Conservation (phyloP, 139 green algal species). For the Ettlia oleoabundans region DNA sequence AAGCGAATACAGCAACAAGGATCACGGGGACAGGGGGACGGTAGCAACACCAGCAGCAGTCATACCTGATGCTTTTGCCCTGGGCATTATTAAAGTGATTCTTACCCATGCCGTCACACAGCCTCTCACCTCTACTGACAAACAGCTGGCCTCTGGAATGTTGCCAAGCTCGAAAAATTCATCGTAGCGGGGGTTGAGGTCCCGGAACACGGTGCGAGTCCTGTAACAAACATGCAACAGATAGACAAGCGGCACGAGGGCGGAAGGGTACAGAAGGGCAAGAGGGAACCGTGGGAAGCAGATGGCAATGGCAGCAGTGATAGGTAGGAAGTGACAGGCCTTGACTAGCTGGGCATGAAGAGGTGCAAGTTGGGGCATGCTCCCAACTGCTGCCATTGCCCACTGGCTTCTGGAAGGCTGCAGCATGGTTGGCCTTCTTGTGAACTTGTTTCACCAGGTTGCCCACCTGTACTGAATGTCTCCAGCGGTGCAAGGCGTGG, state of each 20-base stretch:
- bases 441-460: no score
- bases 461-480: background rate
- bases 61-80: background rate
- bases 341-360: no score
- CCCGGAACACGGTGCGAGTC: slow-evolving; percentile 39
- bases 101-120: background rate
- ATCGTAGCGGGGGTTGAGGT: slow-evolving; percentile 35
- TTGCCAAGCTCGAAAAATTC: slow-evolving; percentile 47
- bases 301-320: no score
- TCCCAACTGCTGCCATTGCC: no score
- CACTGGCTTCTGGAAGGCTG: background rate
- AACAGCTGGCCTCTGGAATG: slow-evolving; percentile 23
- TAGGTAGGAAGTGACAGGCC: no score
- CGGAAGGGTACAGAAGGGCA: no score
- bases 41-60: background rate
- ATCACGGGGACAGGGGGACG: background rate
- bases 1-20: background rate
- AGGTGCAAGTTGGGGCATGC: background rate
- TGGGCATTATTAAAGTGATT: background rate
- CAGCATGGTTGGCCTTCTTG: background rate
- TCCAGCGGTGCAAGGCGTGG: background rate
- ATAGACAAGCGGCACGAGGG: no score
- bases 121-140: slow-evolving; percentile 7
- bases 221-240: no score
- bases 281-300: no score